Conservation (phyloP, 768 basidiomycete genomes). For the Mycena maculata region DNA sequence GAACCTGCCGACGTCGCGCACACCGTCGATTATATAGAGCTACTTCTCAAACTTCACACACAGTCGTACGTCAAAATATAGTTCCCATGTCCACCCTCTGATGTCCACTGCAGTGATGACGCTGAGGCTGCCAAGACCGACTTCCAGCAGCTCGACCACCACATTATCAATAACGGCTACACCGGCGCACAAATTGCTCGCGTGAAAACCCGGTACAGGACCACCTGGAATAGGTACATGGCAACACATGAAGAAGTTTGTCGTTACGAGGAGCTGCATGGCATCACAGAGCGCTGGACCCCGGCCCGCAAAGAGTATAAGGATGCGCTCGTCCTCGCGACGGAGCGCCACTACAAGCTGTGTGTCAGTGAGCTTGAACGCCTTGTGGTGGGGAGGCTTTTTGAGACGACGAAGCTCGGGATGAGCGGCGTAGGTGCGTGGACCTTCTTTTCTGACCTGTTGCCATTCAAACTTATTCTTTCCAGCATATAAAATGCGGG, state of each 20-base stretch:
- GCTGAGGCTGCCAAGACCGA: background rate
- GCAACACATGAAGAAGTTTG: background rate
- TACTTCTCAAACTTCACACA: too few relatives aligned
- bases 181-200: background rate
- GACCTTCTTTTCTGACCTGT: background rate
- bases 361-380: slow-evolving; percentile 15
- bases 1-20: background rate
- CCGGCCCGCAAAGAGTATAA: background rate
- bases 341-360: slow-evolving; percentile 11
- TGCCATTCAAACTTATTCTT: background rate
- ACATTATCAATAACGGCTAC: background rate
- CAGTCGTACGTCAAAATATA: too few relatives aligned
- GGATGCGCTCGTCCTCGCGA: background rate
- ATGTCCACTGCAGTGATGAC: too few relatives aligned
- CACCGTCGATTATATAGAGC: background rate
- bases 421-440: too few relatives aligned
- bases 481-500: slow-evolving; percentile 32
- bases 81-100: too few relatives aligned
- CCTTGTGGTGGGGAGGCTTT: too few relatives aligned
- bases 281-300: background rate
- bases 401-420: too few relatives aligned
- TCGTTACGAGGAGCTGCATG: background rate
- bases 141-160: background rate
- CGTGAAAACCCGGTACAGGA: background rate
- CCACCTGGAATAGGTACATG: background rate